Evolutionary conservation across 1,284 basidiomycete species (phyloP), one percentile per base, ranked within the genome.

Genomic region (Melanopsichium pennsylvanicum): DNA sequence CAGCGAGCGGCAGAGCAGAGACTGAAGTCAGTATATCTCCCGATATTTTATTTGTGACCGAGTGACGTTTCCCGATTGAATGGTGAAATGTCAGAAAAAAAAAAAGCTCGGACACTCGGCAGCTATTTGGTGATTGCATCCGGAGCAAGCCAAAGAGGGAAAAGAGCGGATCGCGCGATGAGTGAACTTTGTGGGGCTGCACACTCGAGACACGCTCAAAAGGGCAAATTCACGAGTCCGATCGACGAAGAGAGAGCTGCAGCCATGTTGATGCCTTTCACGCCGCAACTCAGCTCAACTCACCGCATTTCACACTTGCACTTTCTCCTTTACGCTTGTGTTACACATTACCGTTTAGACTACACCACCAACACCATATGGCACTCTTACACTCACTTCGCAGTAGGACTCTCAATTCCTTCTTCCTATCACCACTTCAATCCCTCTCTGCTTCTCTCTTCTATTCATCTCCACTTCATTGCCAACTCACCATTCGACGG

Each of bases 41-140:
- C 52, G 52, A 56, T 56, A 23, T 25, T 12, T 31, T 4, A 22
- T 6, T 10, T 19, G n/a, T 7, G n/a, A n/a, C n/a, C n/a, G n/a
- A n/a, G n/a, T n/a, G n/a, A n/a, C n/a, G n/a, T n/a, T n/a, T n/a
- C n/a, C 35, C 9, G 18, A 19, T 27, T 26, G n/a, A 33, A n/a
- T n/a, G n/a, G n/a, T n/a, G n/a, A n/a, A n/a, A n/a, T n/a, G 19
- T 11, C 33, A n/a, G 18, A 34, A 15, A 33, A 16, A 27, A 16
- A 41, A 35, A 27, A 3, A 5, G 26, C 26, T 29, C 46, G 40
- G 45, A 40, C 21, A 31, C 11, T 49, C 38, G 41, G 38, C 39
- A 25, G 44, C 27, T 32, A 31, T 46, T n/a, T n/a, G n/a, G n/a
- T n/a, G n/a, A n/a, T n/a, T 55, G 46, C 37, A 55, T 55, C 59